Evolutionary conservation across 2,329 filamentous ascomycete genomes (phyloP).

Genomic region (Trichoderma sp.): DNA sequence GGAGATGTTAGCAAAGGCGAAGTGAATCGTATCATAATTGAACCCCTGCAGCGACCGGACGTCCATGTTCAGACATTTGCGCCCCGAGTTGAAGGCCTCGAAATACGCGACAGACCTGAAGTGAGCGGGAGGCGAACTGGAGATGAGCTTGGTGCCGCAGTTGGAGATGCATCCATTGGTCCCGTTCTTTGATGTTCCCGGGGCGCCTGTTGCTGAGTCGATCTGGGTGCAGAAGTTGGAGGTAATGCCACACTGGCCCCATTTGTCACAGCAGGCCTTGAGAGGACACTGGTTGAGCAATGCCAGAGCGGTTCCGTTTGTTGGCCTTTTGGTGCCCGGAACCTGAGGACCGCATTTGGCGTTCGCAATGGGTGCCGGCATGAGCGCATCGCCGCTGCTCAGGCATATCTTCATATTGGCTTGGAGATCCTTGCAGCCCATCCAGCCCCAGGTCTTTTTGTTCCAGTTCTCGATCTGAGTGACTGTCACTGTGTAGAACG

Average conservation of each 20-base stretch:
- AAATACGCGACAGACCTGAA: not conserved
- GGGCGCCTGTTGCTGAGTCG: slow-evolving; percentile 30
- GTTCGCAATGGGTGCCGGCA: too few relatives aligned
- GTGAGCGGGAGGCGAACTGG: too few relatives aligned
- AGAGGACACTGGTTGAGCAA: too few relatives aligned
- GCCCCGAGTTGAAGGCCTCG: too few relatives aligned
- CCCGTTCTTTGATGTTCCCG: slow-evolving; percentile 29
- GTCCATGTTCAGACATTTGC: too few relatives aligned
- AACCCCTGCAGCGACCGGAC: too few relatives aligned
- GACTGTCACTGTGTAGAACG: slow-evolving; percentile 27
- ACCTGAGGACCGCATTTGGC: too few relatives aligned
- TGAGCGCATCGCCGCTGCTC: slow-evolving; percentile 29
- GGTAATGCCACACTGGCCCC: slow-evolving; percentile 31
- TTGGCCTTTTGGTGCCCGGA: too few relatives aligned
- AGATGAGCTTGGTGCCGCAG: slow-evolving; percentile 26
- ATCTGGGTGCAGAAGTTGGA: slow-evolving; percentile 43
- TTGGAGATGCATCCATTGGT: slow-evolving; percentile 33
- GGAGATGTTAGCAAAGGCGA: too few relatives aligned
- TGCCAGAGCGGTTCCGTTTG: too few relatives aligned
- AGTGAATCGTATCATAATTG: too few relatives aligned
- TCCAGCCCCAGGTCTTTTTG: slow-evolving; percentile 40
- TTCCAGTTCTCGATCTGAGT: slow-evolving; percentile 33
- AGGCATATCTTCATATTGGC: slow-evolving; percentile 40
- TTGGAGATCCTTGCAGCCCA: slow-evolving; percentile 36
- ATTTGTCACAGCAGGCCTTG: not conserved